Base-by-base conservation (phyloP, 2,329 filamentous ascomycete species). In the Pseudogymnoascus sp. region DNA sequence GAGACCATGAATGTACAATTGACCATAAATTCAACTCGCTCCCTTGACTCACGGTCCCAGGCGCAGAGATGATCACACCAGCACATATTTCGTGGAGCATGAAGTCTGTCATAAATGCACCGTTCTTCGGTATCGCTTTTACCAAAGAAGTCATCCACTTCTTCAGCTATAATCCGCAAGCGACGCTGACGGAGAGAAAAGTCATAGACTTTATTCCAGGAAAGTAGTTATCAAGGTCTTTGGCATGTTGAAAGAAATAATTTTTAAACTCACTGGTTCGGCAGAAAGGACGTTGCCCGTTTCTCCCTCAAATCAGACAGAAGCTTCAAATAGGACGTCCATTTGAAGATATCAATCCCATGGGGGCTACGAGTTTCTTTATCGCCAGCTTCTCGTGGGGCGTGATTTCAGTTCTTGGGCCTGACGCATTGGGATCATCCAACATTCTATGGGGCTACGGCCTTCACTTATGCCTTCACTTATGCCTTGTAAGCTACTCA, bases 1-100 rank as follows among this genome's bases (percentile, higher is more conserved):
- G 50, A 67, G 66, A 62, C 66, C 35, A 63, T 67, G 31, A 6
- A 36, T 62, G 31, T 65, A 60, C 63, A 31, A 28, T 63, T 47
- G 11, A 61, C 62, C 11, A 65, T 23, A 57, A 66, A 66, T 62
- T 57, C 64, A 53, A 57, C 47, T 63, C 65, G 50, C 28, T 68
- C 64, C 63, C 15, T 57, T 61, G 4, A 42, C 23, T 65, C 31
- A 33, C 31, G 7, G 19, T 33, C 53, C 53, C 53, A 60, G 28
- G n/a, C 26, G 28, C 53, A 23, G 26, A 60, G 53, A 31, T 60
- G 3, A 33, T 60, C 53, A 23, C 53, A 4, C 53, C 53, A 60
- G 53, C 19, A 23, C 28, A 33, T 28, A 60, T 60, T 60, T n/a
- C 33, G 53, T 60, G n/a, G 53, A 33, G 28, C 28, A 60, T 23